Conservation (phyloP, 805 yeast species). For the Pichia nanzhaoensis region DNA sequence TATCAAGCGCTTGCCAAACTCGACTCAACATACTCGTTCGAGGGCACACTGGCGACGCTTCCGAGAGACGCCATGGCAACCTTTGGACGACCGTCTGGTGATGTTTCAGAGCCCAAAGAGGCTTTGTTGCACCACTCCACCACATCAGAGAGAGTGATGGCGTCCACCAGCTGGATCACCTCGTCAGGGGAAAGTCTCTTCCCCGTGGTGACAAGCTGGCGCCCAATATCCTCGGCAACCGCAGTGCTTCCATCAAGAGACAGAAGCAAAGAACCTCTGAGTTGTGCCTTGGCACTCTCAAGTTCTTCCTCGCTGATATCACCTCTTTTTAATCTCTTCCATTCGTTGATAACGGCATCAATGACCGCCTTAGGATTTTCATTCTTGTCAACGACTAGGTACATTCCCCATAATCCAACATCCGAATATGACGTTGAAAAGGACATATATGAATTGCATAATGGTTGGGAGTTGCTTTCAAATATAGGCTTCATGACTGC, state of each 20-base stretch:
- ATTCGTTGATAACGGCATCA: constrained; percentile 74
- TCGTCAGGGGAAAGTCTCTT: constrained; percentile 65
- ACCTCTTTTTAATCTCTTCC: constrained; percentile 83
- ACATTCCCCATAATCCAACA: constrained; percentile 97
- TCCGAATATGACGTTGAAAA: constrained; percentile 96
- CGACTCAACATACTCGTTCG: neutral
- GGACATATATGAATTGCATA: constrained; percentile 94
- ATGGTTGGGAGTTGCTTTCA: constrained; percentile 41
- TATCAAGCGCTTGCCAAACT: no score
- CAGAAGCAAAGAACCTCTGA: constrained; percentile 83
- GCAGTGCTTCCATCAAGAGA: constrained; percentile 94
- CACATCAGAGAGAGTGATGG: constrained; percentile 72
- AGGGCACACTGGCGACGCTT: constrained; percentile 62
- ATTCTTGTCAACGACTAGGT: constrained; percentile 75
- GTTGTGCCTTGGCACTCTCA: constrained; percentile 88
- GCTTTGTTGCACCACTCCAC: constrained; percentile 83
- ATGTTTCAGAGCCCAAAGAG: constrained; percentile 34
- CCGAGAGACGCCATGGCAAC: constrained; percentile 91
- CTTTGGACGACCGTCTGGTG: no score
- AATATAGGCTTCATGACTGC: constrained; percentile 23
- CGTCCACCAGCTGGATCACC: constrained; percentile 67
- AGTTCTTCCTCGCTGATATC: constrained; percentile 76
- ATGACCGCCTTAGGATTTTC: constrained; percentile 60
- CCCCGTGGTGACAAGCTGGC: constrained; percentile 95
- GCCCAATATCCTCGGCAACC: constrained; percentile 94